Evolutionary conservation across 257 asterid species (phyloP).

Genomic region (Capsicum pubescens): DNA sequence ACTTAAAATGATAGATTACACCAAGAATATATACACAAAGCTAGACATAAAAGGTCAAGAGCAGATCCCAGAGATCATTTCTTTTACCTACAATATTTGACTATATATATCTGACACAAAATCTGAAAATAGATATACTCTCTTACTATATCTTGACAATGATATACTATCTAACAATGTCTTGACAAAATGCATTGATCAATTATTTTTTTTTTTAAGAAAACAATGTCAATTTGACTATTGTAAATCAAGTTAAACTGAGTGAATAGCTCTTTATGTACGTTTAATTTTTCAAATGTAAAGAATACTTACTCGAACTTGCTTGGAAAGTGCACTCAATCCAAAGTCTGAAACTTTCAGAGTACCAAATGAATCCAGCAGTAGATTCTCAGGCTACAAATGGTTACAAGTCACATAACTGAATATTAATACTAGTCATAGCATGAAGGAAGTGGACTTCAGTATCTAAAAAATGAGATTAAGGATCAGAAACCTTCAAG

Average conservation of each 20-base stretch:
- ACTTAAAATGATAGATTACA: too few species aligned
- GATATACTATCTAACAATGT: too few species aligned
- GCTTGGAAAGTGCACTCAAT: slow-evolving; percentile 76
- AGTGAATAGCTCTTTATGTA: background rate
- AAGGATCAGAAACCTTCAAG: slow-evolving; percentile 58
- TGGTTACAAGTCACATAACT: background rate
- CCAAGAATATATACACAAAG: too few species aligned
- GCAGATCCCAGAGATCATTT: too few species aligned
- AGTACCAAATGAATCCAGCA: slow-evolving; percentile 63
- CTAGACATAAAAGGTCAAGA: too few species aligned
- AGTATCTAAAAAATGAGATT: slow-evolving; percentile 11
- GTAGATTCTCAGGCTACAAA: slow-evolving; percentile 85
- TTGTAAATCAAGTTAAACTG: background rate
- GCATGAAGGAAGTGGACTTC: background rate
- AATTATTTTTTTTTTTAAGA: background rate
- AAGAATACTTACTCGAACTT: slow-evolving; percentile 62
- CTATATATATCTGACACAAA: too few species aligned
- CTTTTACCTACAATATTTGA: too few species aligned
- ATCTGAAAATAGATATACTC: too few species aligned
- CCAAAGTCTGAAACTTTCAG: slow-evolving; percentile 89
- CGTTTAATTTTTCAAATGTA: background rate
- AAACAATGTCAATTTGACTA: background rate
- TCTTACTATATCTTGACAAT: too few species aligned
- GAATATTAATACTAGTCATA: slow-evolving; percentile 26
- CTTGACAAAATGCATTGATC: background rate